phyloP scores from a whole-genome alignment of 495 filamentous ascomycete species.

The Cercophora sp. region DNA sequence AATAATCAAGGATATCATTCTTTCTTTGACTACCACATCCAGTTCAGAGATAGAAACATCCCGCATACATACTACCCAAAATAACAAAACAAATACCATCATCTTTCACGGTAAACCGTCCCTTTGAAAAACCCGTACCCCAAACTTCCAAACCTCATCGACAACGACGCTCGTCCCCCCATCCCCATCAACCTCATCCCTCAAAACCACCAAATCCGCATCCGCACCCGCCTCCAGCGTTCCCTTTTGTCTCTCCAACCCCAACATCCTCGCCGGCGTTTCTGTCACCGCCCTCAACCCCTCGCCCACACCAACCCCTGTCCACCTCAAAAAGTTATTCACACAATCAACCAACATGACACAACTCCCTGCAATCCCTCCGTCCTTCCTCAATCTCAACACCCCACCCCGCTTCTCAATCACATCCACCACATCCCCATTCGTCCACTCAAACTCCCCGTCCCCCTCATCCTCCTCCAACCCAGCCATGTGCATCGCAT shows the following conservation, averaged over 20 bases:
- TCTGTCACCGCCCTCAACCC: constrained; percentile 67
- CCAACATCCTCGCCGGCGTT: constrained; percentile 70
- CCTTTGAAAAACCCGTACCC: constrained; percentile 16
- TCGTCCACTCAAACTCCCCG: constrained; percentile 74
- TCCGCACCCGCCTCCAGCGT: constrained; percentile 64
- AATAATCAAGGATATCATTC: too few relatives aligned
- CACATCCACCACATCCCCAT: constrained; percentile 59
- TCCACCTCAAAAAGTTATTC: constrained; percentile 73
- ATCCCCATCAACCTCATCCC: constrained; percentile 20
- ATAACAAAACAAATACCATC: too few relatives aligned
- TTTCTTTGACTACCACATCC: too few relatives aligned
- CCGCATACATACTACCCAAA: too few relatives aligned
- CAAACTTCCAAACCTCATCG: constrained; percentile 31
- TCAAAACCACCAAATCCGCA: constrained; percentile 73
- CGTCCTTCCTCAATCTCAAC: constrained; percentile 63
- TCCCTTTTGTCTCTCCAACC: constrained; percentile 63
- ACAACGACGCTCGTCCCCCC: constrained; percentile 12
- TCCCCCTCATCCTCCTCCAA: constrained; percentile 72
- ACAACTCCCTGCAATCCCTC: constrained; percentile 70
- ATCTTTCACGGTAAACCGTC: too few relatives aligned
- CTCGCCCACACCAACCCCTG: constrained; percentile 57
- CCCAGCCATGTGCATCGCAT: constrained; percentile 64
- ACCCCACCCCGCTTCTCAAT: constrained; percentile 62
- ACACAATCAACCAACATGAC: constrained; percentile 75
- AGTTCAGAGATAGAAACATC: too few relatives aligned